A percentile compares a stretch with the other conserved stretches of the same genome.
Evolutionary conservation across 441 rosid genomes (phyloP).

Genomic region (Erodium texanum): DNA sequence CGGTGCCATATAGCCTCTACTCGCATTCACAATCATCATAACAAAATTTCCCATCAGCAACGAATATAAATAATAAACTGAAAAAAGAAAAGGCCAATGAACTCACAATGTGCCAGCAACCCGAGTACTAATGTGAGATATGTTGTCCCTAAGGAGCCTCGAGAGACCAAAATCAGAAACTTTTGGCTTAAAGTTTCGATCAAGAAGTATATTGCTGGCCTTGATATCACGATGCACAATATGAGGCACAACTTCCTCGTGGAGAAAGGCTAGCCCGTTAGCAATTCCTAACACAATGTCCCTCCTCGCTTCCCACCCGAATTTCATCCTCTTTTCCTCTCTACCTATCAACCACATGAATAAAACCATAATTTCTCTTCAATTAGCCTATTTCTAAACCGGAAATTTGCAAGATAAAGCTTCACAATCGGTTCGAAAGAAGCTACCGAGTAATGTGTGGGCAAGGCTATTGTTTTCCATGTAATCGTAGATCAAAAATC

Average conservation of each 20-base stretch:
- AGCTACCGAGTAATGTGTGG: slow-evolving; percentile 36
- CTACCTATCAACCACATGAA: slow-evolving; percentile 27
- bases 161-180: slow-evolving; percentile 55
- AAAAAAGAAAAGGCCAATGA: neutral
- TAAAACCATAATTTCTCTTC: neutral
- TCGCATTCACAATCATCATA: neutral
- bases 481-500: slow-evolving; percentile 48
- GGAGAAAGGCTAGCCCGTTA: slow-evolving; percentile 44
- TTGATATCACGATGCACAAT: slow-evolving; percentile 57
- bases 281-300: slow-evolving; percentile 40
- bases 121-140: slow-evolving; percentile 42
- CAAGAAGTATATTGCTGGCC: slow-evolving; percentile 47
- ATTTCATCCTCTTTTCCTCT: slow-evolving; percentile 35
- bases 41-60: slow-evolving; percentile 20
- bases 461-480: slow-evolving; percentile 54
- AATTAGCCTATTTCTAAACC: neutral
- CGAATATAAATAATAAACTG: too few species aligned
- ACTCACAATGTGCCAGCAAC: slow-evolving; percentile 58
- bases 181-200: slow-evolving; percentile 36
- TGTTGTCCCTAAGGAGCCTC: slow-evolving; percentile 28
- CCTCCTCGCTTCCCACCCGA: slow-evolving; percentile 38
- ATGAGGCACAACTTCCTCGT: slow-evolving; percentile 39
- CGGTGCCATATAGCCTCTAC: slow-evolving; percentile 45
- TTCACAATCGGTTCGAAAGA: neutral
- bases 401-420: neutral